These are phyloP conservation scores for Schizochytrium sp. DNA, from an alignment of 108 stramenopile species.

Conservation along the genomic window DNA sequence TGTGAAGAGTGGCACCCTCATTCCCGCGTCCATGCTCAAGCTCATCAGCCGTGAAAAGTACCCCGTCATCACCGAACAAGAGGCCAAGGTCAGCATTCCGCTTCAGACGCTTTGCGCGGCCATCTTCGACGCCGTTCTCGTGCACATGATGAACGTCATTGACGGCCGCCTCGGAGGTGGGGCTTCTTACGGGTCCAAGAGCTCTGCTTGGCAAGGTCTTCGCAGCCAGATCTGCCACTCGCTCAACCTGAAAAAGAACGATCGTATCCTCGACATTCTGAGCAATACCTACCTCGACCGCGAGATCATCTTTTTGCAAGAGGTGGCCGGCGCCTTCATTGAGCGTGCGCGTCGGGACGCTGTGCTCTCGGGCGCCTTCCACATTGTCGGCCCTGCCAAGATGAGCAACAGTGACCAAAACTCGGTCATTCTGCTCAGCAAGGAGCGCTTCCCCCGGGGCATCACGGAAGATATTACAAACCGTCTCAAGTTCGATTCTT, in stretches of 20 bases:
- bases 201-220: slow-evolving; percentile 9
- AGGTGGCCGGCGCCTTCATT: slow-evolving; percentile 73
- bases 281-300: slow-evolving; percentile 64
- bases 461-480: slow-evolving; percentile 54
- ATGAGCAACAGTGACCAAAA: slow-evolving; percentile 62
- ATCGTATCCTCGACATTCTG: slow-evolving; percentile 49
- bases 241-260: slow-evolving; percentile 26
- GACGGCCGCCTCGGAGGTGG: not conserved
- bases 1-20: not conserved
- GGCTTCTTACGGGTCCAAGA: not conserved
- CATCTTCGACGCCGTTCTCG: slow-evolving; percentile 33
- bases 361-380: slow-evolving; percentile 47
- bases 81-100: slow-evolving; percentile 26
- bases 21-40: not conserved
- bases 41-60: slow-evolving; percentile 28
- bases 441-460: slow-evolving; percentile 47
- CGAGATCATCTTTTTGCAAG: slow-evolving; percentile 82
- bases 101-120: slow-evolving; percentile 25
- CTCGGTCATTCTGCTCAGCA: slow-evolving; percentile 67
- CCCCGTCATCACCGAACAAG: slow-evolving; percentile 23
- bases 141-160: slow-evolving; percentile 18
- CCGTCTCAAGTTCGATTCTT: not conserved
- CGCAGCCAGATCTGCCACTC: slow-evolving; percentile 16
- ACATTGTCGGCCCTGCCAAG: slow-evolving; percentile 48
- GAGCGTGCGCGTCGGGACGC: slow-evolving; percentile 51